phyloP scores from a whole-genome alignment of 164 flowering plant species.

The Umbellularia californica region DNA sequence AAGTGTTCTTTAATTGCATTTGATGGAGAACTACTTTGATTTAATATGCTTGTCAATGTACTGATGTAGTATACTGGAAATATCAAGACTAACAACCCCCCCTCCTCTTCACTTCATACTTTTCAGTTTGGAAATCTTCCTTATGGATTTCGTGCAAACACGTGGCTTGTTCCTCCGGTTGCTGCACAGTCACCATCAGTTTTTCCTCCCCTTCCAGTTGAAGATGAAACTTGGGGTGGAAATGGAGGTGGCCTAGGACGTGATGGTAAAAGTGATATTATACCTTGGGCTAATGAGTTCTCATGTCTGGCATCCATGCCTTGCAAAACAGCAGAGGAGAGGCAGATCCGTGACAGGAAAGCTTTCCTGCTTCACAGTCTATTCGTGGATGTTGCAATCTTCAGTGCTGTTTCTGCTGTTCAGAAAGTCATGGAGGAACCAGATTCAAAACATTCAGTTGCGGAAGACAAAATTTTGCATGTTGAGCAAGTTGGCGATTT shows the following conservation, averaged over 20 bases:
- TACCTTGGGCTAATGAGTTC: conserved; percentile 85
- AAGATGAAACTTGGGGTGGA: conserved; percentile 95
- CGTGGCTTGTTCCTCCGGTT: conserved; percentile 94
- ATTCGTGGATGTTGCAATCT: conserved; percentile 92
- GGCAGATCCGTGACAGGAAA: conserved; percentile 85
- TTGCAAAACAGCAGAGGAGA: conserved; percentile 89
- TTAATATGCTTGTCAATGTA: neutral
- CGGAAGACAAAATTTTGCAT: conserved; percentile 25
- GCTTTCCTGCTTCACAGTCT: conserved; percentile 94
- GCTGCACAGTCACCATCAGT: conserved; percentile 59
- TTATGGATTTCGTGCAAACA: conserved; percentile 95
- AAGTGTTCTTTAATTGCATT: neutral
- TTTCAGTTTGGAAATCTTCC: conserved; percentile 99
- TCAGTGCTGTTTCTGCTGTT: conserved; percentile 69
- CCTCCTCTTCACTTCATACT: neutral
- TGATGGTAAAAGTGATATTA: conserved; percentile 69
- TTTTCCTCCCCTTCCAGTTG: conserved; percentile 81
- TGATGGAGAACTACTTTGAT: neutral
- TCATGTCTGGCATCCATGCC: conserved; percentile 81
- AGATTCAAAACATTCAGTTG: conserved; percentile 19
- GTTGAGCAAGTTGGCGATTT: conserved; percentile 73
- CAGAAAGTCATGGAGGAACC: conserved; percentile 44
- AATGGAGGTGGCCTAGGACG: conserved; percentile 94
- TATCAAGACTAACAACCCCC: neutral
- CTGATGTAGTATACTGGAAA: neutral